Conservation (phyloP, 2,329 filamentous ascomycete species). For the Ceratocystis ficicola region DNA sequence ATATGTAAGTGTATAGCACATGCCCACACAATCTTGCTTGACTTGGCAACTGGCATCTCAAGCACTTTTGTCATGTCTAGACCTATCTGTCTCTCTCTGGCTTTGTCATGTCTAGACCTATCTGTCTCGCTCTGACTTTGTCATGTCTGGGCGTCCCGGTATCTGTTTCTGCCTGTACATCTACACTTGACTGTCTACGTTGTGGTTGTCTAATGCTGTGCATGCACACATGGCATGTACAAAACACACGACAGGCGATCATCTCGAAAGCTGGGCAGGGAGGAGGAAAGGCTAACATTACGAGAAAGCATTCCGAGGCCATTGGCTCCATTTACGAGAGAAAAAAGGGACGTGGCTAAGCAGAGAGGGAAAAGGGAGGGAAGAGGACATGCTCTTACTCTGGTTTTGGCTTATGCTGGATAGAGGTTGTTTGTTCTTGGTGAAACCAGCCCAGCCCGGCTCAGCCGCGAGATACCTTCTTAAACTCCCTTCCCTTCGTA, state of each 20-base stretch:
- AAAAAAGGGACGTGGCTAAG: too few species aligned
- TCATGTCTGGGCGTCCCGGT: not conserved
- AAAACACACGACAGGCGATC: not conserved
- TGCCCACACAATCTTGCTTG: slow-evolving; percentile 6
- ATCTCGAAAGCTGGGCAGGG: not conserved
- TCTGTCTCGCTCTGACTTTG: too few species aligned
- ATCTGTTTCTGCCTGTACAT: not conserved
- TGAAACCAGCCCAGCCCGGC: too few species aligned
- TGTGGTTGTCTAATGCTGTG: not conserved
- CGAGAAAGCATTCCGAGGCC: not conserved
- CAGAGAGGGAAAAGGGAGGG: too few species aligned
- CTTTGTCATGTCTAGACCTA: too few species aligned
- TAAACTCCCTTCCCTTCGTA: not conserved
- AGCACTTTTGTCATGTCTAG: not conserved
- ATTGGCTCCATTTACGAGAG: not conserved
- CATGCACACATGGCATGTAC: not conserved
- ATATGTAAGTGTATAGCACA: too few species aligned
- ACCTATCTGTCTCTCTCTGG: too few species aligned
- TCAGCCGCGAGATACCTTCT: not conserved
- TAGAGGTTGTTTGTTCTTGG: too few species aligned
- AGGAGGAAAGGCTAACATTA: not conserved
- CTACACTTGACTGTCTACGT: too few species aligned
- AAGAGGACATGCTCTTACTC: too few species aligned
- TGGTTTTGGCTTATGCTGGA: too few species aligned
- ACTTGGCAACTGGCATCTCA: not conserved